Base-by-base conservation (phyloP, 2,329 filamentous ascomycete genomes). In the Trichoderma cornu-damae region DNA sequence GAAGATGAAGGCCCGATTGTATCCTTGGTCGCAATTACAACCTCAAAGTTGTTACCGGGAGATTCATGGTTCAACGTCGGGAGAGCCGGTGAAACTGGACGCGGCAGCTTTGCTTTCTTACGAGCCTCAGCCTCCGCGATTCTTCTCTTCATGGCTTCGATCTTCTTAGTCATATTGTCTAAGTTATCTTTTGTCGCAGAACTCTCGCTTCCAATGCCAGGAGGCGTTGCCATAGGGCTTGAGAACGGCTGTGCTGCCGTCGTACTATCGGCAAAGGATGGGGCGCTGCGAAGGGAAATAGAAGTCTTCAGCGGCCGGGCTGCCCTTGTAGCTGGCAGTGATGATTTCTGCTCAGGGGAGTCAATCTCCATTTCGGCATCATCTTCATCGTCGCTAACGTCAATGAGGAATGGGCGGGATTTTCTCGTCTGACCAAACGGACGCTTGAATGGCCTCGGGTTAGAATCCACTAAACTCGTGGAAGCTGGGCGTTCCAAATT, bases 361-460 rank as follows among this genome's bases (percentile, higher is more conserved):
- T 83, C 83, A 22, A 87, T 77, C 32, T 88, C 86, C 83, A 87
- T 88, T 57, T 85, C 84, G 46, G 85, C 78, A 61, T 85, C 82
- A 57, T 84, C 82, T 49, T 84, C 80, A 35, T 81, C 79, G 6
- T 96, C 92, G 67, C 90, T 96, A 37, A 95, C 86, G 62, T 95
- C 84, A 63, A 96, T 96, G 37, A 96, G 82, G 52, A 96, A 81
- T 2, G 80, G 80, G 49, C 84, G 78, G 22, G 86, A 78, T 51
- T 80, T 75, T 22, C 78, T 76, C 46, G 76, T 77, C 43, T 85
- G 82, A 11, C 81, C 82, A 64, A 86, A 85, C 3, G 83, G 80
- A 48, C 86, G 83, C 64, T 88, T 89, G 14, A 73, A 66, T 1
- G 71, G 65, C 2, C 68, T 65, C 0, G 67, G 65, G 12, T 76